phyloP scores from a whole-genome alignment of 2,329 filamentous ascomycete genomes.

The Penicillium sp. region DNA sequence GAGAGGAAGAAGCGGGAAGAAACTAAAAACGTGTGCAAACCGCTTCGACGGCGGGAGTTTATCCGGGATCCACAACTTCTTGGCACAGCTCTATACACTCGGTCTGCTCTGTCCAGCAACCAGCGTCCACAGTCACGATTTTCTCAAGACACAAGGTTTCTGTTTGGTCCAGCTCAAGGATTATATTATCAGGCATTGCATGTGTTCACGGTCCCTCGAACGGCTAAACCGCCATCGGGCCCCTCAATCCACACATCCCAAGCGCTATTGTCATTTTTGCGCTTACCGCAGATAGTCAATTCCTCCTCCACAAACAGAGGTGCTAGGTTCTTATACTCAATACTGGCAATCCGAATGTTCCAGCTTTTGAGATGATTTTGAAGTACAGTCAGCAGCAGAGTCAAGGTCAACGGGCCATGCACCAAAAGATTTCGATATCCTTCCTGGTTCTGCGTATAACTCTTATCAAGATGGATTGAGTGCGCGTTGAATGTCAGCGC shows the following conservation, averaged over 20 bases:
- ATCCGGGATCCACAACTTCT: conserved; percentile 17
- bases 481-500: conserved; percentile 92
- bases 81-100: conserved; percentile 10
- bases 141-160: no score
- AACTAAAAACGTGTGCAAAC: conserved; percentile 23
- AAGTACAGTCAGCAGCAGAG: conserved; percentile 70
- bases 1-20: conserved; percentile 18
- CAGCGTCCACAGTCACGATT: no score
- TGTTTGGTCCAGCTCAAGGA: no score
- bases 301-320: conserved; percentile 74
- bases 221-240: conserved; percentile 59
- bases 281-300: conserved; percentile 66
- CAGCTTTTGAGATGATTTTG: conserved; percentile 50
- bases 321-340: conserved; percentile 77
- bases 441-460: conserved; percentile 68
- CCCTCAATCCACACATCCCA: conserved; percentile 68
- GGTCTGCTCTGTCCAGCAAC: no score
- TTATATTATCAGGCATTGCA: neutral
- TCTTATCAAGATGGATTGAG: conserved; percentile 76
- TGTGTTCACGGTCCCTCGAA: conserved; percentile 53
- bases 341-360: conserved; percentile 47
- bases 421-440: conserved; percentile 73
- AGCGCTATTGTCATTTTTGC: conserved; percentile 39
- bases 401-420: conserved; percentile 79
- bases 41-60: conserved; percentile 13